Percentiles rank a stretch among this genome's conserved stretches.
These are phyloP conservation scores for Chamaenerion angustifolium DNA, from an alignment of 345 rosid species.

Conservation along the genomic window DNA sequence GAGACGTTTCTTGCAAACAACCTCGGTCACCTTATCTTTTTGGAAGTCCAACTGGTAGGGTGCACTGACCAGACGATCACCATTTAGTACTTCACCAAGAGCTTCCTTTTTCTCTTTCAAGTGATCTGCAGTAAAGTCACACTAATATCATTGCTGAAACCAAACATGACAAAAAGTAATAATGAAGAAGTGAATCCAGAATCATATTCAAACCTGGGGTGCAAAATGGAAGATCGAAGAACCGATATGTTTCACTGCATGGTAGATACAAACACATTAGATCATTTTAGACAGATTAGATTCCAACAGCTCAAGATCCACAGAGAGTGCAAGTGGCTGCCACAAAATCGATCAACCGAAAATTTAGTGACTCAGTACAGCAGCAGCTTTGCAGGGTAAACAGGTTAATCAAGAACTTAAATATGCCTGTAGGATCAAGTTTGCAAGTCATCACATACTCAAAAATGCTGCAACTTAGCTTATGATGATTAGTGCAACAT, in stretches of 20 bases:
- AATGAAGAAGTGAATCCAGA: neutral
- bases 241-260: conserved; percentile 40
- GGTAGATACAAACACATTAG: neutral
- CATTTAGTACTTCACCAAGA: conserved; percentile 44
- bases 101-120: conserved; percentile 44
- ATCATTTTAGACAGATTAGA: neutral
- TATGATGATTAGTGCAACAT: no score
- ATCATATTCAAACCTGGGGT: conserved; percentile 22
- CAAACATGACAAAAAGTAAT: neutral
- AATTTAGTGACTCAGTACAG: no score
- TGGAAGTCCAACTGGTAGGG: conserved; percentile 33
- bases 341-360: neutral
- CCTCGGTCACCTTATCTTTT: conserved; percentile 25
- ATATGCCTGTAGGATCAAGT: no score
- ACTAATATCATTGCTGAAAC: neutral
- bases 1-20: conserved; percentile 24
- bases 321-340: neutral
- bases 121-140: conserved; percentile 12
- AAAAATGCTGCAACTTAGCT: no score
- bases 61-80: conserved; percentile 40
- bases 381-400: no score
- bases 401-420: no score
- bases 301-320: neutral
- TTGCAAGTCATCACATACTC: no score
- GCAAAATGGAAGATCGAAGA: conserved; percentile 49